A percentile compares a stretch with the other conserved stretches of the same genome.
Evolutionary conservation across 2,329 filamentous ascomycete species (phyloP).

Genomic region (Talaromyces amestolkiae): DNA sequence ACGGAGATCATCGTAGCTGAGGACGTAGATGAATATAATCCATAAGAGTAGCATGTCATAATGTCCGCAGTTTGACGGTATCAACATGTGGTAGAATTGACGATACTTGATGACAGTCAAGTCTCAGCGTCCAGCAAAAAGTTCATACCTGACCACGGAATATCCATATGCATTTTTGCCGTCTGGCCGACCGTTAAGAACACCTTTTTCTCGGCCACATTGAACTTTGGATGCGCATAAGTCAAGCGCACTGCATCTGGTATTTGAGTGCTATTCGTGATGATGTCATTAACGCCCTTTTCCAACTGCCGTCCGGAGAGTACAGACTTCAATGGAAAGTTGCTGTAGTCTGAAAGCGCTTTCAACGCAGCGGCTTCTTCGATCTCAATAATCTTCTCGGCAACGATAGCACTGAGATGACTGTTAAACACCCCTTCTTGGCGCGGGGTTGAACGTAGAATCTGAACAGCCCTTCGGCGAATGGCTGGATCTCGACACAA

Average conservation of each 20-base stretch:
- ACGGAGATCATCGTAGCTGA: background rate
- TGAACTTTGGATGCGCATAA: conserved; percentile 16
- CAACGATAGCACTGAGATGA: conserved; percentile 22
- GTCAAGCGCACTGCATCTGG: conserved; percentile 10
- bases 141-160: conserved; percentile 7
- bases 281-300: background rate
- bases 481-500: conserved; percentile 31
- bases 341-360: background rate
- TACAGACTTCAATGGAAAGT: background rate
- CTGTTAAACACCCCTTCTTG: conserved; percentile 28
- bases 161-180: conserved; percentile 12
- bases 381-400: conserved; percentile 25
- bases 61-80: background rate
- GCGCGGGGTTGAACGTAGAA: conserved; percentile 25
- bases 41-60: background rate
- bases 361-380: conserved; percentile 22
- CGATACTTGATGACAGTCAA: background rate
- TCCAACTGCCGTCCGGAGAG: background rate
- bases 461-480: conserved; percentile 27
- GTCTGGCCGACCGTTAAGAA: conserved; percentile 14
- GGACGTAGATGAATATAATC: background rate
- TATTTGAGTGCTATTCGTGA: background rate
- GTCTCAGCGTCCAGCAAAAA: conserved; percentile 2
- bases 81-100: background rate
- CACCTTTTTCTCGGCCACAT: conserved; percentile 6